phyloP scores from a whole-genome alignment of 169 alveolate genomes.

The Eimeria acervulina region DNA sequence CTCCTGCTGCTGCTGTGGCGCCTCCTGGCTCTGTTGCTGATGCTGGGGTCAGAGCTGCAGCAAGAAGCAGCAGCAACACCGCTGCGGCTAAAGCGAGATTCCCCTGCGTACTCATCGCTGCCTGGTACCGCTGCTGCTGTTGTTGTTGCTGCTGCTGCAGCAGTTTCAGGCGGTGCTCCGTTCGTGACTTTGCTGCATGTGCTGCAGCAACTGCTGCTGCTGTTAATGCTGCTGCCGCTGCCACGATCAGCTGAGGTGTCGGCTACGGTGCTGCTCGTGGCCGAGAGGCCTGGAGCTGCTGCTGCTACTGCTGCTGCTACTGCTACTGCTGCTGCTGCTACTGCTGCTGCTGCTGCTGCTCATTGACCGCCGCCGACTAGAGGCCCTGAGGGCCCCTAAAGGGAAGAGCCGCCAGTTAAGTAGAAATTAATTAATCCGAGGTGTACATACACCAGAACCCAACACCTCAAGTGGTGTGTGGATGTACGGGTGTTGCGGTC shows the following conservation, averaged over 20 bases:
- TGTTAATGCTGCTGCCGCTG: constrained; percentile 13
- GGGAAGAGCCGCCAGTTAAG: background rate
- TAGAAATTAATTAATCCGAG: background rate
- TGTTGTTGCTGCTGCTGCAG: background rate
- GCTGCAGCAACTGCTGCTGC: background rate
- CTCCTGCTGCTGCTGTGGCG: background rate
- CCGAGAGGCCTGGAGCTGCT: no score
- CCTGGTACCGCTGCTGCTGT: constrained; percentile 4
- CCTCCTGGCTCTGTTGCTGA: background rate
- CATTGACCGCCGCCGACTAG: no score
- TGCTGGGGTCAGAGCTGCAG: constrained; percentile 4
- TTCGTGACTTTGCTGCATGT: no score
- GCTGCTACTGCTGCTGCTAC: no score
- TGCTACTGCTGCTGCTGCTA: background rate
- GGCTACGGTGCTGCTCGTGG: background rate
- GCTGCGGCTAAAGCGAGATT: background rate
- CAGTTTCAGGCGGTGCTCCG: no score
- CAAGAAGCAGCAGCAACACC: background rate
- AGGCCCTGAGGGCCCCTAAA: no score
- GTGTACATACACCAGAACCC: no score
- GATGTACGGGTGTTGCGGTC: no score
- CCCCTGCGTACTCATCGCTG: background rate
- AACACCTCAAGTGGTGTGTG: no score
- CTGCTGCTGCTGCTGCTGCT: constrained; percentile 48
- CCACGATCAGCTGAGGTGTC: background rate